Base-by-base conservation (phyloP, 306 rosid genomes). In the Leucaena leucocephala region DNA sequence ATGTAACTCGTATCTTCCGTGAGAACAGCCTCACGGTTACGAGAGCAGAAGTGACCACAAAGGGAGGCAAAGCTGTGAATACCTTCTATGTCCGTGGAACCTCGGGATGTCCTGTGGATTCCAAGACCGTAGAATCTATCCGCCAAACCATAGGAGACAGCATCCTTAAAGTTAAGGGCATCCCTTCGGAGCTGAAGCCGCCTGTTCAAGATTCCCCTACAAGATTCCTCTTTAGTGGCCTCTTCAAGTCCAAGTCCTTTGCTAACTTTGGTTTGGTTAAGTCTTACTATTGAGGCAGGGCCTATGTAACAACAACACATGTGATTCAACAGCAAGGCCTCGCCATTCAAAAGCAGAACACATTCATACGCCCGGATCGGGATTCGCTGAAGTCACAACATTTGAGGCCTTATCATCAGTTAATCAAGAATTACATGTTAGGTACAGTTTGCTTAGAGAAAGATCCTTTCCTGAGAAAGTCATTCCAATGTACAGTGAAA, bases 11-110 rank as follows among this genome's bases (percentile, higher is more conserved):
- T 5, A 95, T 95, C 78, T 95, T 95, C 65, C 84, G 99, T 2
- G 99, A 95, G 85, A 95, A 95, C 83, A 95, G 99, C 88, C 94
- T 95, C 55, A 89, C 94, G 0, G 99, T 95, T 33, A 93, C 96
- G 33, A 87, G 99, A 76, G 99, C 99, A 42, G 99, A 95, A 81
- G 99, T 95, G 54, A 21, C 91, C 68, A 95, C 99, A 0, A 95
- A 91, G 82, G 95, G 91, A 3, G 99, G 94, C 19, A 91, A 95
- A 87, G 99, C 99, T 34, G 84, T 91, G 17, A 95, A 95, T 67
- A 95, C 97, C 0, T 95, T 95, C 82, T 95, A 95, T n/a, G 99
- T 95, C 70, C 82, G 93, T 12, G 99, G 92, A 36, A 89, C 98
- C 14, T 95, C 97, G 0, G 96, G 97, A 59, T 89, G 86, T 76